phyloP scores from a whole-genome alignment of 2,329 filamentous ascomycete species.

The Pestalotiopsis fici region DNA sequence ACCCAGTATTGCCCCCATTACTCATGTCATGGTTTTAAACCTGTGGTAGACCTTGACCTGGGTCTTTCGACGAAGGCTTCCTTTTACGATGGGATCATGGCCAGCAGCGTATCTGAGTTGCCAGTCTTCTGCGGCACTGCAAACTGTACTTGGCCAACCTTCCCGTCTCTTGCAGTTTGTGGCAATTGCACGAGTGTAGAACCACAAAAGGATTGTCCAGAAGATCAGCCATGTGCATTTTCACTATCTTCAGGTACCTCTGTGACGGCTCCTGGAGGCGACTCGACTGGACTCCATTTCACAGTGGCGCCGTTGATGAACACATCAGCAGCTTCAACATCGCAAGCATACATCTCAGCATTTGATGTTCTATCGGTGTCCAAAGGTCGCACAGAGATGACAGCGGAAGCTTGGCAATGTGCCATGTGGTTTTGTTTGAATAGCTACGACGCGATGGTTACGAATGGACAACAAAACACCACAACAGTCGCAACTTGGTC shows the following conservation, averaged over 20 bases:
- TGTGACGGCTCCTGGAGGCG: slow-evolving; percentile 19
- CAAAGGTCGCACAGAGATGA: slow-evolving; percentile 19
- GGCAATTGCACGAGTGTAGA: slow-evolving; percentile 27
- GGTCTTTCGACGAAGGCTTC: slow-evolving; percentile 37
- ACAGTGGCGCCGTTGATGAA: slow-evolving; percentile 26
- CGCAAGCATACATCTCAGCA: slow-evolving; percentile 30
- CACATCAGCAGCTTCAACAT: slow-evolving; percentile 15
- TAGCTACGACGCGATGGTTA: slow-evolving; percentile 28
- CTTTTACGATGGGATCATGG: slow-evolving; percentile 37
- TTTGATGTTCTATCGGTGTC: slow-evolving; percentile 35
- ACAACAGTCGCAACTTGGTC: slow-evolving; percentile 28
- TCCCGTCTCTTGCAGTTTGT: slow-evolving; percentile 37
- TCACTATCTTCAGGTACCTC: slow-evolving; percentile 29
- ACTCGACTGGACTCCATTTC: slow-evolving; percentile 27
- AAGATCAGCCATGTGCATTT: slow-evolving; percentile 27
- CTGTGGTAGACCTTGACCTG: not conserved
- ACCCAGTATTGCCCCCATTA: not conserved
- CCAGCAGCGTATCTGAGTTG: slow-evolving; percentile 24
- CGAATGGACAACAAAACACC: slow-evolving; percentile 27
- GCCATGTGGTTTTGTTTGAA: slow-evolving; percentile 38
- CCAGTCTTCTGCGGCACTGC: slow-evolving; percentile 28
- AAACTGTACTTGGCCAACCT: slow-evolving; percentile 36
- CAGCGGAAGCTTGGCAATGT: slow-evolving; percentile 30
- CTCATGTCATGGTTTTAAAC: not conserved
- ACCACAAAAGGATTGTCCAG: slow-evolving; percentile 15